Percentiles rank a stretch among this genome's conserved stretches.
phyloP scores from a whole-genome alignment of 2,329 filamentous ascomycete species.

The Aspergillus nomiae region DNA sequence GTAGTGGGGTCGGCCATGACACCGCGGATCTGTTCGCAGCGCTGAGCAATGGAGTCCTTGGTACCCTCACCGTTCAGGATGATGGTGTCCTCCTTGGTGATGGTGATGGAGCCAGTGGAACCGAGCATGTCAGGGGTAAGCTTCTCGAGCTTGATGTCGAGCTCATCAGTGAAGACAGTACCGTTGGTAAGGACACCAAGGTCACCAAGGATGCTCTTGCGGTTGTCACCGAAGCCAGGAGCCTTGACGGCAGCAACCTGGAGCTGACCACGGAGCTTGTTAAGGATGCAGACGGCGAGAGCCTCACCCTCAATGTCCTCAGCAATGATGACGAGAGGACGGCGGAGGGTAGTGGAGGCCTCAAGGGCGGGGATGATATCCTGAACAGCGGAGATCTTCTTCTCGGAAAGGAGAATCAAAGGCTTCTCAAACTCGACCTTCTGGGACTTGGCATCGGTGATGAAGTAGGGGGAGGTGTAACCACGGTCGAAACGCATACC shows the following conservation, averaged over 20 bases:
- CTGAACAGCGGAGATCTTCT: slow-evolving; percentile 99
- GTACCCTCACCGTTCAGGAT: slow-evolving; percentile 93
- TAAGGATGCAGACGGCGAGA: slow-evolving; percentile 97
- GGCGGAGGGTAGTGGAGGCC: slow-evolving; percentile 91
- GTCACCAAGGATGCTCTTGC: slow-evolving; percentile 98
- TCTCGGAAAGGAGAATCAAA: slow-evolving; percentile 96
- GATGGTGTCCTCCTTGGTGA: slow-evolving; percentile 99
- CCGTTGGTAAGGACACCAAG: slow-evolving; percentile 94
- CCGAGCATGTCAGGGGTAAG: slow-evolving; percentile 93
- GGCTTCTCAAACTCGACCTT: slow-evolving; percentile 99
- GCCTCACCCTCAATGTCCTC: slow-evolving; percentile 99
- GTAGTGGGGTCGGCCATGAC: slow-evolving; percentile 93
- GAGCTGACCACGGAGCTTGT: slow-evolving; percentile 99
- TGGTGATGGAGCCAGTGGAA: slow-evolving; percentile 96
- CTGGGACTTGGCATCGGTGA: slow-evolving; percentile 97
- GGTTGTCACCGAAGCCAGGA: slow-evolving; percentile 98
- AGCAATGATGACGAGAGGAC: slow-evolving; percentile 95
- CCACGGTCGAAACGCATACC: slow-evolving; percentile 99
- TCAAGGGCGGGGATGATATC: slow-evolving; percentile 98
- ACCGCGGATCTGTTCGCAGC: slow-evolving; percentile 98
- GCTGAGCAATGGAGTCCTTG: slow-evolving; percentile 91
- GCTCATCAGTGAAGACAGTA: slow-evolving; percentile 96
- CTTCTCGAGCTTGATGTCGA: slow-evolving; percentile 99
- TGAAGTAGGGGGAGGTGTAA: slow-evolving; percentile 99
- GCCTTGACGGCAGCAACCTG: slow-evolving; percentile 99